Evolutionary conservation across 768 basidiomycete genomes (phyloP).

Genomic region (Lentinula sp.): DNA sequence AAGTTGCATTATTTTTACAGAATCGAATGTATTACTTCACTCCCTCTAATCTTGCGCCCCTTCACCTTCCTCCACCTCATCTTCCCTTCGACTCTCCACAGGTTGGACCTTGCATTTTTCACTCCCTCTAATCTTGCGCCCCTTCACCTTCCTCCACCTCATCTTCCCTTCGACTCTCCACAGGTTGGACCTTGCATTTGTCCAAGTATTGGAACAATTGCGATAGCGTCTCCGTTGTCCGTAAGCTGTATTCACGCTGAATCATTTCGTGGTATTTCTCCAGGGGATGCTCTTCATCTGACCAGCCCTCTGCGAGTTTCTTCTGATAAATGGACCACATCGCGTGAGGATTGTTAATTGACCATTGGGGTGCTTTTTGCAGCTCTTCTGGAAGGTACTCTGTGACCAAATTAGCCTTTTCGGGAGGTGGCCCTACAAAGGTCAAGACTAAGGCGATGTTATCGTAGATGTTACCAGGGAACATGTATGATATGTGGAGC

Average conservation of each 20-base stretch:
- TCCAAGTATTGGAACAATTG: conserved; percentile 12
- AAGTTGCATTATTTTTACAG: no score
- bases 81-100: no score
- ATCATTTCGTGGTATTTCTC: background rate
- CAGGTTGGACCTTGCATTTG: conserved; percentile 8
- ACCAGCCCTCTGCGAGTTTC: background rate
- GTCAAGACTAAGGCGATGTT: conserved; percentile 21
- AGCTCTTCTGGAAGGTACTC: conserved; percentile 13
- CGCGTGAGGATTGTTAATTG: conserved; percentile 12
- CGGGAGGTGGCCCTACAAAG: conserved; percentile 8
- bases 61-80: no score
- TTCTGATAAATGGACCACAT: conserved; percentile 4
- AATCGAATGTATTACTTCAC: no score
- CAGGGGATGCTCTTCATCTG: background rate
- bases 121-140: no score
- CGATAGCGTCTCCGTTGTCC: conserved; percentile 5
- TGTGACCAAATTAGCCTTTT: conserved; percentile 12
- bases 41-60: no score
- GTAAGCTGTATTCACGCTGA: conserved; percentile 3
- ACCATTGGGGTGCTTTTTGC: background rate
- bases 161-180: no score
- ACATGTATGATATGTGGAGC: conserved; percentile 14
- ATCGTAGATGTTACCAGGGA: conserved; percentile 15
- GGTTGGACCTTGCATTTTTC: conserved; percentile 8
- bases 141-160: no score